Conservation (phyloP, 495 filamentous ascomycete species). For the Neurospora sp. region DNA sequence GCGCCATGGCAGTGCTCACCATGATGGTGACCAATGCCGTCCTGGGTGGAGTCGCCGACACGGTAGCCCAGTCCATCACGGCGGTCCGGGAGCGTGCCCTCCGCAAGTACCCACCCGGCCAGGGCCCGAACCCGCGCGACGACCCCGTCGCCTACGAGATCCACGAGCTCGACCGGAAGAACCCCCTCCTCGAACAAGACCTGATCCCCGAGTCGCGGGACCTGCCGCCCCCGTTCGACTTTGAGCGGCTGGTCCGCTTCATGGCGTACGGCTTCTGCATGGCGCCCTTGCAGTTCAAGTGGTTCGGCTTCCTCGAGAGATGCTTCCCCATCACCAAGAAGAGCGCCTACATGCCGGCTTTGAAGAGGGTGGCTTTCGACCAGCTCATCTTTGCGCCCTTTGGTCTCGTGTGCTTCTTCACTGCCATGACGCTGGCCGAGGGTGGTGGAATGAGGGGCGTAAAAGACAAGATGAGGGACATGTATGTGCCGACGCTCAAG, state of each 20-base stretch:
- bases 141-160: slow-evolving; percentile 82
- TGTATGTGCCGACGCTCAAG: slow-evolving; percentile 88
- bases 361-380: slow-evolving; percentile 88
- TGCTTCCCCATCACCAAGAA: slow-evolving; percentile 77
- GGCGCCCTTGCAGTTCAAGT: slow-evolving; percentile 93
- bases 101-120: slow-evolving; percentile 39
- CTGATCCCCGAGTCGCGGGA: slow-evolving; percentile 52
- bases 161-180: slow-evolving; percentile 78
- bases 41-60: slow-evolving; percentile 77
- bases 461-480: slow-evolving; percentile 76
- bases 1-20: slow-evolving; percentile 57
- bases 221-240: slow-evolving; percentile 82
- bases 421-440: slow-evolving; percentile 92
- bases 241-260: slow-evolving; percentile 85
- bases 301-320: slow-evolving; percentile 81
- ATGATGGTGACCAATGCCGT: slow-evolving; percentile 98
- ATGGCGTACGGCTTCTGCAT: slow-evolving; percentile 95
- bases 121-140: slow-evolving; percentile 37
- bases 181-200: slow-evolving; percentile 55
- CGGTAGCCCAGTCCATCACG: slow-evolving; percentile 87
- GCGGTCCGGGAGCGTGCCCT: slow-evolving; percentile 59
- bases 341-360: slow-evolving; percentile 58
- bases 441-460: slow-evolving; percentile 79
- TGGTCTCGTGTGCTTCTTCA: slow-evolving; percentile 86
- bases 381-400: slow-evolving; percentile 93